These are phyloP conservation scores for Myriangium duriaei DNA, from an alignment of 2,329 filamentous ascomycete species.

Conservation along the genomic window DNA sequence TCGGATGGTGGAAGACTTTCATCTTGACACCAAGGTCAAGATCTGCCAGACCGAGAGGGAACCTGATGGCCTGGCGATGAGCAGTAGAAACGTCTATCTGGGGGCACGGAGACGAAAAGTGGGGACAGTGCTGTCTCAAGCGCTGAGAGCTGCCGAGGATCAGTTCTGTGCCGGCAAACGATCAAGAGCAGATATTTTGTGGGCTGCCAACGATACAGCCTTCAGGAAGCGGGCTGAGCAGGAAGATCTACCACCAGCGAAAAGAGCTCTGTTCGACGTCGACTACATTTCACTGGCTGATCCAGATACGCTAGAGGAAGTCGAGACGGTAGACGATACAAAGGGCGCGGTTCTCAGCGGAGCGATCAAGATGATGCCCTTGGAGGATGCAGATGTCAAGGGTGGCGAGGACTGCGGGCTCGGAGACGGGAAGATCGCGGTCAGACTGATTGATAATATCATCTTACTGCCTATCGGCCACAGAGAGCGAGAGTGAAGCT, in stretches of 20 bases:
- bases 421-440: slow-evolving; percentile 60
- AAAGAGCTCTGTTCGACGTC: slow-evolving; percentile 63
- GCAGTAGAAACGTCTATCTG: slow-evolving; percentile 87
- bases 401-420: slow-evolving; percentile 58
- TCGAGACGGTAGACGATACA: slow-evolving; percentile 54
- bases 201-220: slow-evolving; percentile 52
- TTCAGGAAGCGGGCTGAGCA: slow-evolving; percentile 48
- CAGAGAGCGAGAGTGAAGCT: too few relatives aligned
- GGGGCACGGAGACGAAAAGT: slow-evolving; percentile 59
- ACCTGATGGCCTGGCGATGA: slow-evolving; percentile 72
- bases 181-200: slow-evolving; percentile 55
- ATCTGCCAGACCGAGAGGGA: slow-evolving; percentile 68
- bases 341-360: slow-evolving; percentile 78
- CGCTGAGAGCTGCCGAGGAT: slow-evolving; percentile 58
- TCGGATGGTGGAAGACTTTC: slow-evolving; percentile 77
- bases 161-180: slow-evolving; percentile 45
- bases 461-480: slow-evolving; percentile 34
- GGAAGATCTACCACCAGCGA: slow-evolving; percentile 41
- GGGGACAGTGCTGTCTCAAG: slow-evolving; percentile 58
- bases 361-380: slow-evolving; percentile 76
- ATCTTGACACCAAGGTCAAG: slow-evolving; percentile 61
- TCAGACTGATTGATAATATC: slow-evolving; percentile 90
- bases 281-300: slow-evolving; percentile 91
- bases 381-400: slow-evolving; percentile 50
- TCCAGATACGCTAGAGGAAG: slow-evolving; percentile 67